A percentile compares a stretch with the other conserved stretches of the same genome.
Conservation (phyloP, 345 rosid species). For the Camelina laxa region DNA sequence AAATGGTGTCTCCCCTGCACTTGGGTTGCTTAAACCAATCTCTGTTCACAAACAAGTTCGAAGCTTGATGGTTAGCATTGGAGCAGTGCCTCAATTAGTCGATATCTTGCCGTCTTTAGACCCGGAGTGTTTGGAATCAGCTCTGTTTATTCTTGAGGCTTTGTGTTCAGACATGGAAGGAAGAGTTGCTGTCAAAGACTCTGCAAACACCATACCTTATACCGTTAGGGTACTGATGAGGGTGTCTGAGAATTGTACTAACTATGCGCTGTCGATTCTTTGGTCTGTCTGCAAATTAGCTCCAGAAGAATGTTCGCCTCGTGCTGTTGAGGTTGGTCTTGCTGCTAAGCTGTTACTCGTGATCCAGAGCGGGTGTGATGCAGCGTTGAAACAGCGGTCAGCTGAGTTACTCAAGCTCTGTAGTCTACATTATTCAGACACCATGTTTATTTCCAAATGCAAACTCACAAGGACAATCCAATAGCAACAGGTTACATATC, state of each 20-base stretch:
- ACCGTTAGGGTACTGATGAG: conserved; percentile 60
- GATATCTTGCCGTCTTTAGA: conserved; percentile 54
- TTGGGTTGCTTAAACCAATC: conserved; percentile 54
- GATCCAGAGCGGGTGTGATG: conserved; percentile 70
- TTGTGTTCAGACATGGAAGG: conserved; percentile 56
- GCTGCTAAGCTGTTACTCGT: conserved; percentile 69
- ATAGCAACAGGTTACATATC: conserved; percentile 40
- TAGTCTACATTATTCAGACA: conserved; percentile 64
- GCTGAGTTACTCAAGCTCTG: conserved; percentile 71
- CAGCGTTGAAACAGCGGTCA: conserved; percentile 59
- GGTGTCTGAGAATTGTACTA: conserved; percentile 65
- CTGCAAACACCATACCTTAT: conserved; percentile 56
- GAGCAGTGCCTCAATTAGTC: conserved; percentile 64
- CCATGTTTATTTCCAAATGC: conserved; percentile 70
- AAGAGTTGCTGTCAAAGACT: conserved; percentile 62
- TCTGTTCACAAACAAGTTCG: conserved; percentile 51
- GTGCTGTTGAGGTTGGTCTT: conserved; percentile 65
- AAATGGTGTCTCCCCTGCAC: conserved; percentile 57
- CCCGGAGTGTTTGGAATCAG: conserved; percentile 60
- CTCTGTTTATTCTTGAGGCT: conserved; percentile 52
- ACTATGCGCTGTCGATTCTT: conserved; percentile 54
- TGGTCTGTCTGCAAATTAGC: conserved; percentile 67
- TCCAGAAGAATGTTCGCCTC: conserved; percentile 61
- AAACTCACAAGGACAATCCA: conserved; percentile 70
- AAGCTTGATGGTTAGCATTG: conserved; percentile 56